Evolutionary conservation across 139 green algal species (phyloP), one percentile per base, ranked within the genome.

Genomic region (Raphidocelis subcapitata): DNA sequence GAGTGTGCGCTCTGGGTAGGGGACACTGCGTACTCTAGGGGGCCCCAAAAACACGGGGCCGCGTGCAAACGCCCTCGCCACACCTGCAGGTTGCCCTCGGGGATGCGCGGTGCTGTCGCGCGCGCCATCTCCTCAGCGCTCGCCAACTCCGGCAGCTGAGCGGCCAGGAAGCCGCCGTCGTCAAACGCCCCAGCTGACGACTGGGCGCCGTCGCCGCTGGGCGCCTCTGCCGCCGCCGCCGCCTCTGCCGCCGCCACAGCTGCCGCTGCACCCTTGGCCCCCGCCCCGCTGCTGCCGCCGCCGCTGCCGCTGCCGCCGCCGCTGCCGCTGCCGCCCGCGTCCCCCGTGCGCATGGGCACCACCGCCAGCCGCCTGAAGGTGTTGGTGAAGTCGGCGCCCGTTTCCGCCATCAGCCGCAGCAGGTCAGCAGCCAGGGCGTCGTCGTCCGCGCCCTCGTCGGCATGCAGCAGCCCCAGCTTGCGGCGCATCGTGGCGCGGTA

Each of bases 361-460:
- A 29, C 28, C 10, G 70, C 41, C 46, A 85, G 52, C n/a, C 31
- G 26, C 12, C 79, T 72, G 65, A 84, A 86, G 0, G 75, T 87
- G 72, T 81, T 81, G 20, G 77, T 86, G 59, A 76, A 89, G 69
- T 89, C 84, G 14, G 84, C 68, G 0, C 84, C 84, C 0, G 77
- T 83, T 8, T 79, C 62, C n/a, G 76, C 75, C 86, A 91, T 88
- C 2, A 80, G 36, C 15, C 79, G 10, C 37, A 88, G 67, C 61
- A 90, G 65, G 52, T 79, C 77, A 32, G 57, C 70, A 0, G 85
- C 65, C 21, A 90, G 75, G 12, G 57, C 28, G 35, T 57, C 47
- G 62, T 86, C 81, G 5, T 46, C 72, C 28, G 24, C 35, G 12
- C 56, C 63, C n/a, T 73, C 67, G 32, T 73, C 67, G 14, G 31